phyloP scores from a whole-genome alignment of 2,329 filamentous ascomycete genomes.

The Penicillium sp. region DNA sequence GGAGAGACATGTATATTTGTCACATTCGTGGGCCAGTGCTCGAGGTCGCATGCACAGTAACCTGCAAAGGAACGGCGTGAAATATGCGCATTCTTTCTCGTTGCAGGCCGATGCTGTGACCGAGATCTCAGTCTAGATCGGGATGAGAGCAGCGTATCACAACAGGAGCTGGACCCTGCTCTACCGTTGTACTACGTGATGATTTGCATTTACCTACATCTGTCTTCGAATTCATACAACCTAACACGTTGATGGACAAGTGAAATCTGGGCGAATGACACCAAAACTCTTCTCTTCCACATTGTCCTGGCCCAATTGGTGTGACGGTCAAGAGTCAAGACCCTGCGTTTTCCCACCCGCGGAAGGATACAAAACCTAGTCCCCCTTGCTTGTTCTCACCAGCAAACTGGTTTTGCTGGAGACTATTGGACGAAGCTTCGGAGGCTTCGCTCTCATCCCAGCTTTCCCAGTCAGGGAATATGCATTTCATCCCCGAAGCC shows the following conservation, averaged over 20 bases:
- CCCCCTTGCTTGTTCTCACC: slow-evolving; percentile 22
- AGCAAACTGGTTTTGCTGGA: slow-evolving; percentile 1
- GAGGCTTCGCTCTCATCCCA: slow-evolving; percentile 7
- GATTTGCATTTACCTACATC: slow-evolving; percentile 15
- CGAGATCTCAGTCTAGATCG: no score
- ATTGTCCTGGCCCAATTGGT: background rate
- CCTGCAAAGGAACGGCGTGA: slow-evolving; percentile 10
- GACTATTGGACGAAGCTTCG: slow-evolving; percentile 13
- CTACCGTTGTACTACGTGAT: slow-evolving; percentile 16
- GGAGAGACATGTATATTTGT: background rate
- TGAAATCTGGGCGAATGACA: background rate
- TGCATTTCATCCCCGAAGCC: background rate
- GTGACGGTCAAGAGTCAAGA: slow-evolving; percentile 14
- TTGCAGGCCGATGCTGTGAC: slow-evolving; percentile 17
- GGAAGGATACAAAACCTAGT: slow-evolving; percentile 6
- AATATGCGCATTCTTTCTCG: slow-evolving; percentile 8
- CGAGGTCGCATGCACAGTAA: background rate
- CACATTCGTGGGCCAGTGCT: slow-evolving; percentile 1
- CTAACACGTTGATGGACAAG: background rate
- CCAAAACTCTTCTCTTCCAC: background rate
- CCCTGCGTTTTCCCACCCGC: slow-evolving; percentile 11
- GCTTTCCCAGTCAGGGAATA: background rate
- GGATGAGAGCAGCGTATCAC: slow-evolving; percentile 8
- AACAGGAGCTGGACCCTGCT: background rate
- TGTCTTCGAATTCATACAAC: background rate